Base-by-base conservation (phyloP, 2,329 filamentous ascomycete genomes). In the Pseudogymnoascus sp. region DNA sequence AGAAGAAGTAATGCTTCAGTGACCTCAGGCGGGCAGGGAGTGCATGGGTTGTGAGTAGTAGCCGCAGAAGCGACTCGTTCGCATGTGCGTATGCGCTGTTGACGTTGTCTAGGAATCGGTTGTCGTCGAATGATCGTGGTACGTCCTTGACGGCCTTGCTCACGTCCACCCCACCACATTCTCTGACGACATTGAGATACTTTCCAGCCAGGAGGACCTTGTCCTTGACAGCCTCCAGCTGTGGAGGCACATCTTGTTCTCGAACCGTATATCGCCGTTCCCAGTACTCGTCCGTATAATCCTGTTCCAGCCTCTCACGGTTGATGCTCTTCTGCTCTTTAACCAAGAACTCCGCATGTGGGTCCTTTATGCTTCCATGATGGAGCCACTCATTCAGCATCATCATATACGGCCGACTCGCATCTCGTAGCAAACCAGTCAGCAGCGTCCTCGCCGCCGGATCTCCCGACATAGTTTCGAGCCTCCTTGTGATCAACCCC, bases 361-460 rank as follows among this genome's bases (percentile, higher is more conserved):
- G 91, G 73, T 99, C 95, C 71, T 89, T 91, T 75, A 99, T 97
- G 59, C 89, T 91, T 40, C 95, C 95, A 72, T 96, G 93, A 72
- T 99, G 95, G 15, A 99, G 80, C 95, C 95, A 99, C 74, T 97
- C 93, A 71, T 99, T 99, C 65, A 99, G 79, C 95, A 99, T 99
- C 44, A 84, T 83, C 93, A 97, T 97, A 73, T 99, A 99, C 0
- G 95, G 95, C 63, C 89, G 85, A 71, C 93, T 97, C 1, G 93
- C 89, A 75, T 97, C 93, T 63, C 91, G 84, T 44, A 99, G 76
- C 29, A 99, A 77, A 2, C 88, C 88, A 10, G 91, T 95, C 10
- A 99, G 81, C 19, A 99, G 77, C 23, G 87, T 84, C 66, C 91
- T 85, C 19, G 95, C 93, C 0, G 91, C 89, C 3, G 95, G 95